phyloP scores from a whole-genome alignment of 805 yeast species.

The Candida broadrunensis region DNA sequence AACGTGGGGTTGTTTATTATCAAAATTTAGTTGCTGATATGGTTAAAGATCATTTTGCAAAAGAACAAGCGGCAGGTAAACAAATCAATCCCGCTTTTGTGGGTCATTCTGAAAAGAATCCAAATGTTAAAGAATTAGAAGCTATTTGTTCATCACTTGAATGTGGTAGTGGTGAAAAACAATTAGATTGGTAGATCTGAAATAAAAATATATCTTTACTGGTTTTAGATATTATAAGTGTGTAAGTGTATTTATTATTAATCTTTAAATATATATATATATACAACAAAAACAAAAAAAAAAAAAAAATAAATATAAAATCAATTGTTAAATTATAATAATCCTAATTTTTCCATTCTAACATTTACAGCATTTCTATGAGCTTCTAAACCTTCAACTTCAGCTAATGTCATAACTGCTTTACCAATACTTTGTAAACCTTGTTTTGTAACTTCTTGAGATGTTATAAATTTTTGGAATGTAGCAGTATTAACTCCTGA shows the following conservation, averaged over 20 bases:
- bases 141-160: conserved; percentile 48
- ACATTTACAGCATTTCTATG: conserved; percentile 96
- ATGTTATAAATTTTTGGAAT: conserved; percentile 90
- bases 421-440: conserved; percentile 90
- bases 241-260: too few species aligned
- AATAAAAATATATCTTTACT: neutral
- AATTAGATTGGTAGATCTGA: conserved; percentile 2
- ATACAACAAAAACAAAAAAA: neutral
- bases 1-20: conserved; percentile 56
- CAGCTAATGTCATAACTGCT: conserved; percentile 95
- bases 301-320: neutral
- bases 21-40: conserved; percentile 54
- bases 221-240: neutral
- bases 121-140: conserved; percentile 47
- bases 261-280: neutral
- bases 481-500: conserved; percentile 96
- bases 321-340: conserved; percentile 25
- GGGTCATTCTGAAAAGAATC: conserved; percentile 37
- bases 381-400: conserved; percentile 94
- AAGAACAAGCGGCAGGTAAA: conserved; percentile 44
- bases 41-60: conserved; percentile 52
- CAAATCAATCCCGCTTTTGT: conserved; percentile 52
- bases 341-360: conserved; percentile 80
- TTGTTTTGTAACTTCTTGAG: conserved; percentile 83
- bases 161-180: conserved; percentile 35